A percentile compares a stretch with the other conserved stretches of the same genome.
Conservation (phyloP, 2,329 filamentous ascomycete genomes). For the Colletotrichum tofieldiae region DNA sequence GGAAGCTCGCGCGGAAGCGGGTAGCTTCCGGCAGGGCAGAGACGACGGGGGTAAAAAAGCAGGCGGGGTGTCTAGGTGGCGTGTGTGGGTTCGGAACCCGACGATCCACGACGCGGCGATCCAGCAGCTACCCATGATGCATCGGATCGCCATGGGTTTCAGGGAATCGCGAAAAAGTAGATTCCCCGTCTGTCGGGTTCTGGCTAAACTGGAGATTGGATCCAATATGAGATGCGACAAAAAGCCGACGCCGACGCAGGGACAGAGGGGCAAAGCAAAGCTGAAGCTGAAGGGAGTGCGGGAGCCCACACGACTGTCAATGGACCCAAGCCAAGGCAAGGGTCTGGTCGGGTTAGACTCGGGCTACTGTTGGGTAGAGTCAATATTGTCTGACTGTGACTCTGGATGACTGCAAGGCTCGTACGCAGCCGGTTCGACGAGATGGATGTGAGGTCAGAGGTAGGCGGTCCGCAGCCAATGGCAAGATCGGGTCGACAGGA, state of each 20-base stretch:
- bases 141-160: neutral
- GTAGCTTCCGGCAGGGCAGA: constrained; percentile 29
- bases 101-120: constrained; percentile 16
- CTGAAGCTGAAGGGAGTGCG: constrained; percentile 1
- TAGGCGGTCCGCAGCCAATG: neutral
- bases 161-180: neutral
- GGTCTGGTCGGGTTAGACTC: neutral
- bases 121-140: neutral
- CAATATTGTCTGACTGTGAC: neutral
- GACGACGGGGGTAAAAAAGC: neutral
- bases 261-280: neutral
- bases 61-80: constrained; percentile 18
- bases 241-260: neutral
- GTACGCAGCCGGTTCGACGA: neutral
- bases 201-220: neutral
- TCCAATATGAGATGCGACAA: constrained; percentile 25
- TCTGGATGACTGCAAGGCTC: neutral
- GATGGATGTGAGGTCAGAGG: constrained; percentile 18
- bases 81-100: neutral
- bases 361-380: neutral
- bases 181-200: neutral
- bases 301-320: neutral
- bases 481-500: constrained; percentile 9
- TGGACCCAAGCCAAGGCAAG: constrained; percentile 2
- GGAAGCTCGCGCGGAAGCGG: constrained; percentile 24